A percentile compares a stretch with the other conserved stretches of the same genome.
These are phyloP conservation scores for Ceratocystiopsis sp. DNA, from an alignment of 2,329 filamentous ascomycete genomes.

Conservation along the genomic window DNA sequence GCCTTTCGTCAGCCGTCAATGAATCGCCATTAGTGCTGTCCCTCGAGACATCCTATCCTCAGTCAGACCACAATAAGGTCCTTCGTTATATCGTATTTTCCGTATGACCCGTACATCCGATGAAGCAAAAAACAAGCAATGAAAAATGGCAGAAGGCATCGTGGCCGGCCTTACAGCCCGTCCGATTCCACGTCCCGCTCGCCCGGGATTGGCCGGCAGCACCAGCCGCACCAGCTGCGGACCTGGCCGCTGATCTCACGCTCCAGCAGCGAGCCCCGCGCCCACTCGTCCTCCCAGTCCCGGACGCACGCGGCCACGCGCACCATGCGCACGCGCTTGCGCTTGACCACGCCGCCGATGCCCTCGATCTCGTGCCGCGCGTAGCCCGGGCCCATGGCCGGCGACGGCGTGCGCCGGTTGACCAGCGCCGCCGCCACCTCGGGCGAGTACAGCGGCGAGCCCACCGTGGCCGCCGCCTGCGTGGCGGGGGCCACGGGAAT, in stretches of 20 bases:
- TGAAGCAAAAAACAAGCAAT: too few species aligned
- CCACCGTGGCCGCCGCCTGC: constrained; percentile 7
- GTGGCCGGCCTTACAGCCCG: neutral
- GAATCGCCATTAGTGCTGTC: too few species aligned
- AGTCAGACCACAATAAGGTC: too few species aligned
- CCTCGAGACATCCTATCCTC: too few species aligned
- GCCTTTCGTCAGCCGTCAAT: too few species aligned
- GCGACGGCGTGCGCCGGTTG: constrained; percentile 23
- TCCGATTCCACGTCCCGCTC: constrained; percentile 23
- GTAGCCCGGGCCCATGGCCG: constrained; percentile 53
- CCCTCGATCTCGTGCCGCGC: constrained; percentile 79
- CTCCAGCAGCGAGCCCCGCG: constrained; percentile 45
- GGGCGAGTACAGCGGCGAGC: constrained; percentile 9
- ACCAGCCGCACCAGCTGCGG: constrained; percentile 89
- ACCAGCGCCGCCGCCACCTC: constrained; percentile 8
- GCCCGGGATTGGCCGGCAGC: constrained; percentile 55
- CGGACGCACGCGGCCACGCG: constrained; percentile 70
- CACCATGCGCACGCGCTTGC: constrained; percentile 69
- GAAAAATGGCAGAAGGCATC: too few species aligned
- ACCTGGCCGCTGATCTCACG: constrained; percentile 51
- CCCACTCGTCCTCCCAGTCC: constrained; percentile 66
- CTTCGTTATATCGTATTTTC: too few species aligned
- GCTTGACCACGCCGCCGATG: constrained; percentile 75
- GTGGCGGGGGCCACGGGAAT: constrained; percentile 8
- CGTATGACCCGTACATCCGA: too few species aligned